Evolutionary conservation across 2,329 filamentous ascomycete genomes (phyloP).

Genomic region (Aureobasidium uvarum): DNA sequence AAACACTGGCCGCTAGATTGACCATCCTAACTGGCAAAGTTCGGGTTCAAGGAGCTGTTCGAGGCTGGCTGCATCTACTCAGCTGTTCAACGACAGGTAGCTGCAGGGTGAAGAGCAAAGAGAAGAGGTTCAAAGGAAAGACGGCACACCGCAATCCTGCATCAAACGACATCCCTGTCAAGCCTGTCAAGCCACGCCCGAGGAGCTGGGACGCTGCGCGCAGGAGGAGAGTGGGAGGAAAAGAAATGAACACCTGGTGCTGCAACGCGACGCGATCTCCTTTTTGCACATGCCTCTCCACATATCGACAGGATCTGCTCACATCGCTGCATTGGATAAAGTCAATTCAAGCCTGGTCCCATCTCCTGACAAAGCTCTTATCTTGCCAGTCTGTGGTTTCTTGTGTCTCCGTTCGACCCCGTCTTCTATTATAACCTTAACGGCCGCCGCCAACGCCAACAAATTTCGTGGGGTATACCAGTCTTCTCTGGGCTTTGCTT

Average conservation of each 20-base stretch:
- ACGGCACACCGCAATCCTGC: slow-evolving; percentile 19
- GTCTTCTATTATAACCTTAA: background rate
- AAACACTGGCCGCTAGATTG: background rate
- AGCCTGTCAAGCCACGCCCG: slow-evolving; percentile 13
- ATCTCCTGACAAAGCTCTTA: slow-evolving; percentile 16
- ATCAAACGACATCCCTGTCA: slow-evolving; percentile 19
- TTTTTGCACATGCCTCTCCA: slow-evolving; percentile 6
- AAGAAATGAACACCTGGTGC: slow-evolving; percentile 10
- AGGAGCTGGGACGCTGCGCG: background rate
- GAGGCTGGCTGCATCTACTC: background rate
- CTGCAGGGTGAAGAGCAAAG: background rate
- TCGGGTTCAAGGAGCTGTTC: background rate
- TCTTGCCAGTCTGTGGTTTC: background rate
- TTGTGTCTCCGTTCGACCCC: background rate
- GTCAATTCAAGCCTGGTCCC: slow-evolving; percentile 17
- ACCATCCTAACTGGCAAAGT: background rate
- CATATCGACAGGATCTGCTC: slow-evolving; percentile 17
- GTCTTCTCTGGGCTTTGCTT: slow-evolving; percentile 12
- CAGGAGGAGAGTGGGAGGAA: slow-evolving; percentile 10
- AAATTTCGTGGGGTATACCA: slow-evolving; percentile 23
- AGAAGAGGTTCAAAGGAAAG: background rate
- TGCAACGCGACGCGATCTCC: slow-evolving; percentile 24
- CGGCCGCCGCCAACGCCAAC: slow-evolving; percentile 4
- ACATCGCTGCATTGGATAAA: slow-evolving; percentile 9
- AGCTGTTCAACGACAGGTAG: background rate